Base-by-base conservation (phyloP, 768 basidiomycete species). In the Pholiota microspora region DNA sequence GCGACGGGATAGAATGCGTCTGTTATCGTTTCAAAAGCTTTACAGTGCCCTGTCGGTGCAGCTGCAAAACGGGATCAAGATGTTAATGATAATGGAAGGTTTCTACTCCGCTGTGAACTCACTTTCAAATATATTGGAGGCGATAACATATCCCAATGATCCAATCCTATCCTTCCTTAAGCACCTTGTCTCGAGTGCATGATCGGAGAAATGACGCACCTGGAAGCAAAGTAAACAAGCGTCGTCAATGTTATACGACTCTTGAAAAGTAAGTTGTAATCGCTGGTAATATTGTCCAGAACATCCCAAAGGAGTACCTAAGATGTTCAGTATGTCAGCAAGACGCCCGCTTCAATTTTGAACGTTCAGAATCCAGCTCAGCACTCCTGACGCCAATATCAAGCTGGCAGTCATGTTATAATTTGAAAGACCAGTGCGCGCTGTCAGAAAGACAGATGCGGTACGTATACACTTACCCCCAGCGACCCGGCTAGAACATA, bases 231-330 rank as follows among this genome's bases (percentile, higher is more conserved):
- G 32, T 59, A 59, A 2, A 49, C 58, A 10, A 59, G 7, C 10
- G 50, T 55, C 8, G 58, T 50, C 9, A 59, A 44, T 15, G 35
- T 45, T 15, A 59, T 42, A 2, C 47, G 29, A 48, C 49, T n/a
- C 28, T 34, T 52, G 50, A 49, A 53, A 4, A 59, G 29, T 16
- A 59, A 16, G 7, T 18, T 40, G 34, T 52, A 55, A 34, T 59
- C 58, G 9, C 18, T 42, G n/a, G 18, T 18, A 42, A 59, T 28
- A 28, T 54, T 59, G 7, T 45, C 49, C 32, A 59, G 18, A 12
- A 59, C 45, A 36, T 59, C 59, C 59, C 59, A 59, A 7, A 59
- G 16, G 2, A 56, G 45, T 2, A 56, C 55, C 59, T 59, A 36
- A 50, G 21, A 21, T 48, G 47, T 36, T 18, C n/a, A 36, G 18